Evolutionary conservation across 257 asterid species (phyloP).

Genomic region (Nicotiana tabacum): DNA sequence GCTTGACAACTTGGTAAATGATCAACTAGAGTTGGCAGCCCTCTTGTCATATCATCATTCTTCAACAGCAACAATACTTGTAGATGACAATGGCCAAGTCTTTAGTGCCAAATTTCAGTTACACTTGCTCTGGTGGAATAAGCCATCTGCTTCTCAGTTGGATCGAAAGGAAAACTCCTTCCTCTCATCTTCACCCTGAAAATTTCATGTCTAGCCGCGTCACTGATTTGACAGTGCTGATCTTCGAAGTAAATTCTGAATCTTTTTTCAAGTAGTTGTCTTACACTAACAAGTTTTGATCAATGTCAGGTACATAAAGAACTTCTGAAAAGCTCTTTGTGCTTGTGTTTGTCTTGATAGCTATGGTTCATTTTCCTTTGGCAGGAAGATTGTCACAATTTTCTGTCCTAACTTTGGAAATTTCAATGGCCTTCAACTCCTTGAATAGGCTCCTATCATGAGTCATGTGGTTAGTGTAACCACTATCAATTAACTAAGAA

Average conservation of each 20-base stretch:
- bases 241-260: conserved; percentile 5
- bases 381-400: no score
- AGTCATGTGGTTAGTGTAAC: no score
- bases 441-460: no score
- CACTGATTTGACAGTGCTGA: not conserved
- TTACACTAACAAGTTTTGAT: not conserved
- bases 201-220: not conserved
- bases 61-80: not conserved
- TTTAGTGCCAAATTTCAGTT: not conserved
- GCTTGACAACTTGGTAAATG: not conserved
- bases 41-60: not conserved
- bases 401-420: no score
- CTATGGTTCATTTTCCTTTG: not conserved
- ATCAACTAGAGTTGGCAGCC: not conserved
- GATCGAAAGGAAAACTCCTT: not conserved
- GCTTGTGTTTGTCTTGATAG: not conserved
- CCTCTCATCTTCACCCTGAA: not conserved
- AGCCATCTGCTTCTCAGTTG: not conserved
- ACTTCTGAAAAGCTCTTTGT: not conserved
- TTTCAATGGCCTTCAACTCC: no score
- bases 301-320: not conserved
- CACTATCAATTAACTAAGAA: no score
- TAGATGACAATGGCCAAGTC: not conserved
- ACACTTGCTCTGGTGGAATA: not conserved
- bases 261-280: not conserved